Evolutionary conservation across 2,329 filamentous ascomycete genomes (phyloP).

Genomic region (Tothia fuscella): DNA sequence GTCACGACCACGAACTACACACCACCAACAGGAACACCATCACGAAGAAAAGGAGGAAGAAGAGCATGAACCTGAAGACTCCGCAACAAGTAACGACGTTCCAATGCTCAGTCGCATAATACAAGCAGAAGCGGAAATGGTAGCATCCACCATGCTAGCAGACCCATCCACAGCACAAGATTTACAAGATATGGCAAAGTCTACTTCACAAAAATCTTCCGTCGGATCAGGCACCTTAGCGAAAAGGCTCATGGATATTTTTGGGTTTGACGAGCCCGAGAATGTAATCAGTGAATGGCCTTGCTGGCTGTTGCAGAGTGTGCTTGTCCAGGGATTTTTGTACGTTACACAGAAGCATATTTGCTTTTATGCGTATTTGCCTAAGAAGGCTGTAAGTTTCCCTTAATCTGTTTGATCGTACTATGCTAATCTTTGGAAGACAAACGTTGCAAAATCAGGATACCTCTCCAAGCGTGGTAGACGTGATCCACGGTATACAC

Average conservation of each 20-base stretch:
- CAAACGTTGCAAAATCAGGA: constrained; percentile 64
- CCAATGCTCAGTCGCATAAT: constrained; percentile 11
- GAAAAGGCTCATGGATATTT: constrained; percentile 55
- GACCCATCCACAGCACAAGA: too few species aligned
- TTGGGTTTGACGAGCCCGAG: constrained; percentile 60
- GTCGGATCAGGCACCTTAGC: constrained; percentile 41
- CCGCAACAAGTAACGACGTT: constrained; percentile 16
- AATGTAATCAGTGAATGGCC: constrained; percentile 88
- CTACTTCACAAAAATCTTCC: constrained; percentile 12
- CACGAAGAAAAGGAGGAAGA: constrained; percentile 17
- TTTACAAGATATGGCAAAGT: constrained; percentile 3
- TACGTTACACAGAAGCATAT: constrained; percentile 90
- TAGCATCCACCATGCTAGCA: too few species aligned
- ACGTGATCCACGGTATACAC: constrained; percentile 73
- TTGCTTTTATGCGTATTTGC: constrained; percentile 95
- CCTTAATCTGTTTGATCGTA: constrained; percentile 18
- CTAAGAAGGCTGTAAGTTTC: constrained; percentile 82
- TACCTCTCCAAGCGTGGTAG: constrained; percentile 81
- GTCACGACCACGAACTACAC: too few species aligned
- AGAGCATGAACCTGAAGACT: constrained; percentile 22
- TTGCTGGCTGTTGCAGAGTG: constrained; percentile 85
- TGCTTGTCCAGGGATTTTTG: constrained; percentile 86
- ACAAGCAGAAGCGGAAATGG: constrained; percentile 12
- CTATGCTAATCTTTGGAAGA: too few species aligned
- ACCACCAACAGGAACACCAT: too few species aligned